These are phyloP conservation scores for Dryas integrifolia DNA, from an alignment of 331 rosid genomes.

Conservation along the genomic window DNA sequence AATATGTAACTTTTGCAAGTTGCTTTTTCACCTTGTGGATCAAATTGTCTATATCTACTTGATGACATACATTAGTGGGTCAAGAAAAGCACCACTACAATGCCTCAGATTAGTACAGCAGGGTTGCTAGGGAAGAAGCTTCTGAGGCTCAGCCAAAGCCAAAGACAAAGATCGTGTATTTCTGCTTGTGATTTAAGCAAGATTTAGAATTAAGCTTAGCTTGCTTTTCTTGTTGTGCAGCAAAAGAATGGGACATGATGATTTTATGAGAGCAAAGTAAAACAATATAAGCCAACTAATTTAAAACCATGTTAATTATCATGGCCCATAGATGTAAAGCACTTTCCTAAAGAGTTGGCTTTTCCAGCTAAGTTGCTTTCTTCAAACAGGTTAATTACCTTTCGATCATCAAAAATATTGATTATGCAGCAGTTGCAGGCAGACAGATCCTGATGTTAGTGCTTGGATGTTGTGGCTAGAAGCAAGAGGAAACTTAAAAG, in stretches of 20 bases:
- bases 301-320: background rate
- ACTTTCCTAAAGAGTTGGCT: constrained; percentile 6
- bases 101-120: background rate
- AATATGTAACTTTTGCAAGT: background rate
- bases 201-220: background rate
- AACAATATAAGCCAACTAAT: background rate
- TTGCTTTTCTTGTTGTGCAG: background rate
- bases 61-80: background rate
- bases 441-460: background rate
- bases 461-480: background rate
- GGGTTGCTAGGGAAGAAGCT: background rate
- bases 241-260: background rate
- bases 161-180: background rate
- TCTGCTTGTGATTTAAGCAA: background rate
- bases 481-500: background rate
- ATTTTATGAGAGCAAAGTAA: background rate
- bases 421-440: constrained; percentile 29
- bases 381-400: constrained; percentile 23
- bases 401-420: constrained; percentile 19
- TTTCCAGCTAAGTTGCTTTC: constrained; percentile 45
- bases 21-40: background rate
- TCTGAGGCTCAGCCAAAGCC: background rate
- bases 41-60: background rate
- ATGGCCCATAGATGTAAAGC: constrained; percentile 13
- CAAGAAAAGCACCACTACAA: background rate